Evolutionary conservation across 768 basidiomycete species (phyloP).

Genomic region (Sutorius australiensis): DNA sequence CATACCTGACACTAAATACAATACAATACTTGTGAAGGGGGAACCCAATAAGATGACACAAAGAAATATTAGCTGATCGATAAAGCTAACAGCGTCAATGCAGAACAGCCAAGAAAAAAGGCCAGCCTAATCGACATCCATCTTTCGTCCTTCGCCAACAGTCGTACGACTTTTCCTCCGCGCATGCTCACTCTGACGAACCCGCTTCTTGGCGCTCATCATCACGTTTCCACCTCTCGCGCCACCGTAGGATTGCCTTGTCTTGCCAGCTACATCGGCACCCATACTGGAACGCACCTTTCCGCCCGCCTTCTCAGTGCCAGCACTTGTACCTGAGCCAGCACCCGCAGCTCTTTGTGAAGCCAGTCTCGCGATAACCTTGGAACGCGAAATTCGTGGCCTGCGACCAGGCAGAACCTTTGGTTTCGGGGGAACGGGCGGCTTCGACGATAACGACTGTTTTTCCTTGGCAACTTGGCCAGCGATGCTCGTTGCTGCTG

Average conservation of each 20-base stretch:
- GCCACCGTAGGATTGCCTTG: constrained; percentile 22
- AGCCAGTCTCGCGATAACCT: constrained; percentile 71
- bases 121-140: constrained; percentile 11
- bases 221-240: constrained; percentile 37
- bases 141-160: constrained; percentile 12
- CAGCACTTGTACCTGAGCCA: constrained; percentile 6
- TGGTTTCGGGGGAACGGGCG: constrained; percentile 23
- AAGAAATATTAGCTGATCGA: constrained; percentile 8
- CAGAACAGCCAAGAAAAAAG: background rate
- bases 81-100: constrained; percentile 7
- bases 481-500: constrained; percentile 28
- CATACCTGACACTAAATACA: background rate
- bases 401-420: constrained; percentile 46
- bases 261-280: constrained; percentile 27
- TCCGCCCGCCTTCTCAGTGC: constrained; percentile 24
- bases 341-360: constrained; percentile 55
- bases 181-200: constrained; percentile 73
- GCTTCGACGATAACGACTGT: constrained; percentile 3
- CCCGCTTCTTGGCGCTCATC: constrained; percentile 68
- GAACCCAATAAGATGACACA: background rate
- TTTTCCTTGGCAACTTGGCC: constrained; percentile 3
- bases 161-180: constrained; percentile 48
- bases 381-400: constrained; percentile 78
- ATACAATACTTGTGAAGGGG: background rate
- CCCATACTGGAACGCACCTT: constrained; percentile 53